phyloP scores from a whole-genome alignment of 73 alveolate genomes.

The Stentor roeselii region DNA sequence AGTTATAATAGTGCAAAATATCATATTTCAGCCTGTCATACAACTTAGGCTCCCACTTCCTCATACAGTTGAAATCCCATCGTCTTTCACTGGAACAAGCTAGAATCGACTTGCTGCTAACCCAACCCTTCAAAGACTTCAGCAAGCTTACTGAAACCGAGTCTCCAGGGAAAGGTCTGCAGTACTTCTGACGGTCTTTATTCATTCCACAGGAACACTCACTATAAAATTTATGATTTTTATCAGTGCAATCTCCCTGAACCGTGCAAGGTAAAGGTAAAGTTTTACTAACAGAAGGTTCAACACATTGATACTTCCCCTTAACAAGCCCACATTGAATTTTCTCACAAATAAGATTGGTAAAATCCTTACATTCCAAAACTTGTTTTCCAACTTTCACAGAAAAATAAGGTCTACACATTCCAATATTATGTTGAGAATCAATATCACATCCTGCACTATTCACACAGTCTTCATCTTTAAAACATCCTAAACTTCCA shows the following conservation, averaged over 20 bases:
- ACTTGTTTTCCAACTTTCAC: background rate
- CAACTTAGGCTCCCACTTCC: background rate
- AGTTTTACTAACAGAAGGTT: too few species aligned
- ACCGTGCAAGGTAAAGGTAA: background rate
- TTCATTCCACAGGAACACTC: slow-evolving; percentile 10
- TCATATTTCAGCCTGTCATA: background rate
- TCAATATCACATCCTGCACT: slow-evolving; percentile 1
- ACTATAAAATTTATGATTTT: background rate
- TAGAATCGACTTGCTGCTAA: background rate
- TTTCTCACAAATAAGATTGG: background rate
- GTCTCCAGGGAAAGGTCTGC: slow-evolving; percentile 26
- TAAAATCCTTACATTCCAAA: background rate
- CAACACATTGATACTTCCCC: too few species aligned
- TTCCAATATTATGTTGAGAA: background rate
- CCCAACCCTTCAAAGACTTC: background rate
- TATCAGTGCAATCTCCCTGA: background rate
- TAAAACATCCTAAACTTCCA: background rate
- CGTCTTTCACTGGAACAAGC: background rate
- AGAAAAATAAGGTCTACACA: slow-evolving; percentile 20
- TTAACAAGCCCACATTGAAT: background rate
- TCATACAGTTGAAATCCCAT: slow-evolving; percentile 13
- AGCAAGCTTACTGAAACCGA: background rate
- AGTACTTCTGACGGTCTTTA: background rate
- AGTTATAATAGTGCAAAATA: background rate
- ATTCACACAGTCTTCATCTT: slow-evolving; percentile 14